These are phyloP conservation scores for Suhomyces bribrorum DNA, from an alignment of 1,139 yeast species.

Conservation along the genomic window DNA sequence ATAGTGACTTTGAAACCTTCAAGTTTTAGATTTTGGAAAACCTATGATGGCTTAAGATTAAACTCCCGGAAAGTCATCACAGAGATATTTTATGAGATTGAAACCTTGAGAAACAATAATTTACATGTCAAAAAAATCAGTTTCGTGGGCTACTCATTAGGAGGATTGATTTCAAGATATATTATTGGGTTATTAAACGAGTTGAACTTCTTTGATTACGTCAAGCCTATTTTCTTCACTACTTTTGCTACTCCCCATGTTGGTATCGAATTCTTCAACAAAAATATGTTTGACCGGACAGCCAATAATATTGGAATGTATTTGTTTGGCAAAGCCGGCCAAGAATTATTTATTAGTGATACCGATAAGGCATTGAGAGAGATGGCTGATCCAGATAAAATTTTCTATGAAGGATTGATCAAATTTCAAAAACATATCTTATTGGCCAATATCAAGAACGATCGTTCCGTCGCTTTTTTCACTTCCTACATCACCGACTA, in stretches of 20 bases:
- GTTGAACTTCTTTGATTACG: conserved; percentile 54
- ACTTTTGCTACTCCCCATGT: conserved; percentile 93
- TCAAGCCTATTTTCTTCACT: conserved; percentile 66
- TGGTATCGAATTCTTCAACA: conserved; percentile 59
- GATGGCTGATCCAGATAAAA: conserved; percentile 56
- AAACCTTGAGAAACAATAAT: conserved; percentile 42
- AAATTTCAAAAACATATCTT: conserved; percentile 58
- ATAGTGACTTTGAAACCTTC: conserved; percentile 64
- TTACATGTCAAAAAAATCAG: conserved; percentile 41
- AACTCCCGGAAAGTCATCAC: conserved; percentile 69
- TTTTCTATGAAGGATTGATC: conserved; percentile 55
- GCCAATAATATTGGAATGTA: conserved; percentile 63
- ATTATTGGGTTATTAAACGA: conserved; percentile 66
- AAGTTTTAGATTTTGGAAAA: conserved; percentile 71
- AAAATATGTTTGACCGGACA: conserved; percentile 41
- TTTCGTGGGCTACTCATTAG: conserved; percentile 47
- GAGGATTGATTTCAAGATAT: conserved; percentile 54
- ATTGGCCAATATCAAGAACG: conserved; percentile 77
- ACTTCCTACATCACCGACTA: conserved; percentile 54
- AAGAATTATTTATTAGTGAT: conserved; percentile 64
- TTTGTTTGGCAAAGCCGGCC: conserved; percentile 72
- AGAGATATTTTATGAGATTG: conserved; percentile 62
- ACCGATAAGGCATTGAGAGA: conserved; percentile 45
- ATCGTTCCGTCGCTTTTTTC: conserved; percentile 58
- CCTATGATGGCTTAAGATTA: conserved; percentile 80